Evolutionary conservation across 2,329 filamentous ascomycete genomes (phyloP).

Genomic region (Calonectria hawksworthii): DNA sequence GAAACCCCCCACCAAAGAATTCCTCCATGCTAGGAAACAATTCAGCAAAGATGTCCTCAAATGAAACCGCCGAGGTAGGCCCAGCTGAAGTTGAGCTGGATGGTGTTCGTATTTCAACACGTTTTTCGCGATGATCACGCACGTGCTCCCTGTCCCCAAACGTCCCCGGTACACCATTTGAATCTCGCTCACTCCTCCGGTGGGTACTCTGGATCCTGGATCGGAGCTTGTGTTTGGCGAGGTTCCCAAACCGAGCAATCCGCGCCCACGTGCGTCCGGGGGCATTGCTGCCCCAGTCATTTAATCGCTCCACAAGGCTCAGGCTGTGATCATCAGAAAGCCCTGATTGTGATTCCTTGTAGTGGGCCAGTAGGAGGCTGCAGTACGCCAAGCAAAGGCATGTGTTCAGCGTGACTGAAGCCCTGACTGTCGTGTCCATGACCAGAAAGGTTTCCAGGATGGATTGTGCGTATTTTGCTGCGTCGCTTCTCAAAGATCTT

Average conservation of each 20-base stretch:
- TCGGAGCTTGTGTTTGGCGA: constrained; percentile 6
- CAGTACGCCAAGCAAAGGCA: constrained; percentile 13
- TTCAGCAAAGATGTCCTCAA: neutral
- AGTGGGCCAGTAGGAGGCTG: constrained; percentile 2
- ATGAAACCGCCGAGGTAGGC: neutral
- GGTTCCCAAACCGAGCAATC: neutral
- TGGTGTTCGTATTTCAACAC: neutral
- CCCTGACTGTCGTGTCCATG: neutral
- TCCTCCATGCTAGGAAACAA: constrained; percentile 2
- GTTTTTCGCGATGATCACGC: neutral
- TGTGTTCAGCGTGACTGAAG: neutral
- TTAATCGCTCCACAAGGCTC: neutral
- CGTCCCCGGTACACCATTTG: neutral
- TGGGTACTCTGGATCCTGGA: neutral
- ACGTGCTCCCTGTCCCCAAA: neutral
- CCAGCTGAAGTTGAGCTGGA: neutral
- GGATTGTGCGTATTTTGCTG: constrained; percentile 10
- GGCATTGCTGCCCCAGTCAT: constrained; percentile 9
- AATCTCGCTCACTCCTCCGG: too few species aligned
- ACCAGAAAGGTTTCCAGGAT: constrained; percentile 13
- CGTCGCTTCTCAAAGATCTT: neutral
- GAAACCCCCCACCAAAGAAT: neutral
- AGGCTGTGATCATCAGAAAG: neutral
- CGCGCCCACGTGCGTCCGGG: constrained; percentile 7
- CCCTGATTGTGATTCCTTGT: neutral